Percentiles rank a stretch among this genome's conserved stretches.
phyloP scores from a whole-genome alignment of 2,329 filamentous ascomycete species.

The Fusarium sp. region DNA sequence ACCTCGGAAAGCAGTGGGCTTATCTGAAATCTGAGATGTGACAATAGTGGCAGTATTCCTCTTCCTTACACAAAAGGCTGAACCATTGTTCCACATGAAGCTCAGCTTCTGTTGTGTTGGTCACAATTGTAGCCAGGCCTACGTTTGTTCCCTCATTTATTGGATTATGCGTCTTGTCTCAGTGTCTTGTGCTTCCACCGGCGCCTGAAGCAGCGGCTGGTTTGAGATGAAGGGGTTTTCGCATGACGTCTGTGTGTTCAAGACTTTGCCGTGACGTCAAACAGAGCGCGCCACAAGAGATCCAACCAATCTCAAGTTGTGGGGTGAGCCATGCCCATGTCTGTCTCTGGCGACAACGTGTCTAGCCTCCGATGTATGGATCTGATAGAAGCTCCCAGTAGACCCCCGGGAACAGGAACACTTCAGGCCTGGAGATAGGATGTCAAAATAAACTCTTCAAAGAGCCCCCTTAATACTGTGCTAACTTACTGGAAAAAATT shows the following conservation, averaged over 20 bases:
- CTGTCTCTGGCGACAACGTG: constrained; percentile 42
- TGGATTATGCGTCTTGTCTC: constrained; percentile 17
- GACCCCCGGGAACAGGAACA: not conserved
- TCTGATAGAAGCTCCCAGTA: not conserved
- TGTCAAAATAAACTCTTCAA: not conserved
- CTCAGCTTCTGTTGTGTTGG: constrained; percentile 21
- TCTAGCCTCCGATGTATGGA: constrained; percentile 18
- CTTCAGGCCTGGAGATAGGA: not conserved
- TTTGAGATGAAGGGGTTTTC: constrained; percentile 28
- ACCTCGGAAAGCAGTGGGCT: constrained; percentile 3
- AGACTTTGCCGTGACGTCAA: constrained; percentile 41
- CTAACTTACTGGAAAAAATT: not conserved
- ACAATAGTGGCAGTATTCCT: not conserved
- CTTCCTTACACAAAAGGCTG: not conserved
- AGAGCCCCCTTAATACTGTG: not conserved
- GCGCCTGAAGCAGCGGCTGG: constrained; percentile 36
- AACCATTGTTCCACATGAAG: constrained; percentile 4
- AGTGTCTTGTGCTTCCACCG: constrained; percentile 23
- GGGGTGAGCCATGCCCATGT: constrained; percentile 21
- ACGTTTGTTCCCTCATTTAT: not conserved
- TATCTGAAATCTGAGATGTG: not conserved
- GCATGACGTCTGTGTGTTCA: constrained; percentile 41
- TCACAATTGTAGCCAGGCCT: not conserved
- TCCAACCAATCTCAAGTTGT: constrained; percentile 45
- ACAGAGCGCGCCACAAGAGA: constrained; percentile 42